phyloP scores from a whole-genome alignment of 2,329 filamentous ascomycete genomes.

The Colletotrichum tanaceti region DNA sequence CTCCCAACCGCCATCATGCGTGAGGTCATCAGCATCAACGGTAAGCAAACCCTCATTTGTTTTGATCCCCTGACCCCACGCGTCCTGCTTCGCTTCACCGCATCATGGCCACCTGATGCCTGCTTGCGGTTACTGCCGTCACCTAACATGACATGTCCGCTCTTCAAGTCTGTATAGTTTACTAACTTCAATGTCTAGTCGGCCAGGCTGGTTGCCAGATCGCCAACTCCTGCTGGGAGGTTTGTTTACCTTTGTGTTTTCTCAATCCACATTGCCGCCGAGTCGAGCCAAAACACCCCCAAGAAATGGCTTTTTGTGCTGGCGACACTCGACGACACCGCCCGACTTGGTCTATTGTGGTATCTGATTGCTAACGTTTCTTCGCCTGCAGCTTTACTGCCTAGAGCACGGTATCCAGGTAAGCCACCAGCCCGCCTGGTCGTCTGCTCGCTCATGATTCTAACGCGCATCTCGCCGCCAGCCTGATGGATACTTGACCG shows the following conservation, averaged over 20 bases:
- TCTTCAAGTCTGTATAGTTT: constrained; percentile 25
- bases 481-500: constrained; percentile 98
- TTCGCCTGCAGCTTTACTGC: constrained; percentile 86
- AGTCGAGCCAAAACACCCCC: constrained; percentile 4
- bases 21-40: constrained; percentile 99
- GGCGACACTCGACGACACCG: background rate
- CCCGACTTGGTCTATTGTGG: background rate
- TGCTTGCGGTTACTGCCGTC: constrained; percentile 36
- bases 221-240: constrained; percentile 99
- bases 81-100: constrained; percentile 59
- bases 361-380: constrained; percentile 8
- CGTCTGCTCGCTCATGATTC: constrained; percentile 1
- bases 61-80: constrained; percentile 50
- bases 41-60: constrained; percentile 65
- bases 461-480: constrained; percentile 53
- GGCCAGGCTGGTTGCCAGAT: constrained; percentile 99
- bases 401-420: constrained; percentile 99
- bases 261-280: constrained; percentile 7
- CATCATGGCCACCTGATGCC: constrained; percentile 49
- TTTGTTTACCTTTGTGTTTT: constrained; percentile 64
- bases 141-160: constrained; percentile 41
- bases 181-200: constrained; percentile 76
- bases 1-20: constrained; percentile 77
- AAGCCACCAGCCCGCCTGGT: constrained; percentile 54
- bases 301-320: background rate